Conservation (phyloP, 345 rosid species). For the Xanthoceras sorbifolium region DNA sequence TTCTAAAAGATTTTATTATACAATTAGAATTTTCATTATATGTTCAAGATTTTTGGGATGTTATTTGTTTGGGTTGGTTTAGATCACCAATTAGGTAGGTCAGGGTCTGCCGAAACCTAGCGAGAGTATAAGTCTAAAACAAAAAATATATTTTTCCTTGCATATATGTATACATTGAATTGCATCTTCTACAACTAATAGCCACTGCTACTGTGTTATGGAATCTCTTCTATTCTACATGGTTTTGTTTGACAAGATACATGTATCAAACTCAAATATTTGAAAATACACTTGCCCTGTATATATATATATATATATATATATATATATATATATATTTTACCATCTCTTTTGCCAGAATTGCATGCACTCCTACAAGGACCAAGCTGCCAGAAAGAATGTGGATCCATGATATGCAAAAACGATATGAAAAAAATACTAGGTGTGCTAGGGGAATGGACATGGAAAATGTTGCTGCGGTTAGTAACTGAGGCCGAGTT, state of each 20-base stretch:
- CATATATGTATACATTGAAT: too few species aligned
- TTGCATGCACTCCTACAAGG: not conserved
- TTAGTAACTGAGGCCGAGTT: constrained; percentile 83
- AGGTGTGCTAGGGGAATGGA: not conserved
- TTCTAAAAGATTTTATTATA: too few species aligned
- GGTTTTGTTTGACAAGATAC: not conserved
- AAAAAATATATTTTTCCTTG: too few species aligned
- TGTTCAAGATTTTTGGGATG: too few species aligned
- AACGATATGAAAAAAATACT: not conserved
- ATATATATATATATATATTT: too few species aligned
- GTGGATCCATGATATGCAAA: not conserved
- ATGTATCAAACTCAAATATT: not conserved
- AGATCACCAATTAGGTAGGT: too few species aligned
- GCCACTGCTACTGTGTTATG: not conserved
- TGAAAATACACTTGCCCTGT: not conserved
- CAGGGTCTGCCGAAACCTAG: too few species aligned
- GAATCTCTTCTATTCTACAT: not conserved
- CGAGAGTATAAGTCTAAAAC: too few species aligned
- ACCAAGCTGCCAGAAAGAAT: not conserved
- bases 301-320: too few species aligned
- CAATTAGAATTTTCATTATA: too few species aligned
- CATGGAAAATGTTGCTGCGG: not conserved
- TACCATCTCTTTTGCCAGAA: not conserved
- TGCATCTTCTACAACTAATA: not conserved
- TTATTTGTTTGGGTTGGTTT: too few species aligned